phyloP scores from a whole-genome alignment of 306 rosid genomes.

The Castanea sativa region DNA sequence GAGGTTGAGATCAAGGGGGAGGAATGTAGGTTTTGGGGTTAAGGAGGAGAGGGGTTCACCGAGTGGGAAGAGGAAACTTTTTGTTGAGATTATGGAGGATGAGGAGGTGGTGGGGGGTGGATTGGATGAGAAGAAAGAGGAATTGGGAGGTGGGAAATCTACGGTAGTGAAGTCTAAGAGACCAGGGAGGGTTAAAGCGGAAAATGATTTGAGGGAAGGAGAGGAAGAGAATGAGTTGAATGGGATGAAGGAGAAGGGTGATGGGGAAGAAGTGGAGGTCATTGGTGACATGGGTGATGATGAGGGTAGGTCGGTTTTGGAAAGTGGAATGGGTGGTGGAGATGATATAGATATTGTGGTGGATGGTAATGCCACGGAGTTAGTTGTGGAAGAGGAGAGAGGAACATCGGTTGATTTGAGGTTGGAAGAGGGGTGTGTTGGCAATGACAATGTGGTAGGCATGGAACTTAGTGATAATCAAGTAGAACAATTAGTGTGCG shows the following conservation, averaged over 20 bases:
- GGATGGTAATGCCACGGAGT: slow-evolving; percentile 21
- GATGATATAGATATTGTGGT: slow-evolving; percentile 25
- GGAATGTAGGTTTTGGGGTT: slow-evolving; percentile 33
- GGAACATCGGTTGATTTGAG: slow-evolving; percentile 27
- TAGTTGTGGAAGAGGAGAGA: slow-evolving; percentile 32
- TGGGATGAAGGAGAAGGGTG: slow-evolving; percentile 21
- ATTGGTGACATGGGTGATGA: slow-evolving; percentile 24
- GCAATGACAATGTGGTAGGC: slow-evolving; percentile 24
- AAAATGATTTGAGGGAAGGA: not conserved
- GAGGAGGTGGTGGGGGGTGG: slow-evolving; percentile 20
- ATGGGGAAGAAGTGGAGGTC: slow-evolving; percentile 39
- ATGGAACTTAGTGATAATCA: slow-evolving; percentile 36
- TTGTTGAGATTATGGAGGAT: slow-evolving; percentile 29
- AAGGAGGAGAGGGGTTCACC: slow-evolving; percentile 30
- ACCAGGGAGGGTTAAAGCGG: slow-evolving; percentile 50
- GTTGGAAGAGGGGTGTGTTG: slow-evolving; percentile 37
- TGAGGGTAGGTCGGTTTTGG: slow-evolving; percentile 14
- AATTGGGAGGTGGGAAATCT: slow-evolving; percentile 41
- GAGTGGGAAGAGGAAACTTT: slow-evolving; percentile 64
- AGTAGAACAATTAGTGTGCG: slow-evolving; percentile 37
- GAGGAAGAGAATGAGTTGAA: slow-evolving; percentile 6
- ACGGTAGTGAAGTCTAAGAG: slow-evolving; percentile 56
- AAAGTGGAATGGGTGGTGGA: slow-evolving; percentile 20
- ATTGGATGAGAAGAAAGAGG: slow-evolving; percentile 38
- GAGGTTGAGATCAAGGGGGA: slow-evolving; percentile 65